Evolutionary conservation across 1,284 basidiomycete genomes (phyloP), one percentile per base, ranked within the genome.

Genomic region (Microstroma glucosiphilum): DNA sequence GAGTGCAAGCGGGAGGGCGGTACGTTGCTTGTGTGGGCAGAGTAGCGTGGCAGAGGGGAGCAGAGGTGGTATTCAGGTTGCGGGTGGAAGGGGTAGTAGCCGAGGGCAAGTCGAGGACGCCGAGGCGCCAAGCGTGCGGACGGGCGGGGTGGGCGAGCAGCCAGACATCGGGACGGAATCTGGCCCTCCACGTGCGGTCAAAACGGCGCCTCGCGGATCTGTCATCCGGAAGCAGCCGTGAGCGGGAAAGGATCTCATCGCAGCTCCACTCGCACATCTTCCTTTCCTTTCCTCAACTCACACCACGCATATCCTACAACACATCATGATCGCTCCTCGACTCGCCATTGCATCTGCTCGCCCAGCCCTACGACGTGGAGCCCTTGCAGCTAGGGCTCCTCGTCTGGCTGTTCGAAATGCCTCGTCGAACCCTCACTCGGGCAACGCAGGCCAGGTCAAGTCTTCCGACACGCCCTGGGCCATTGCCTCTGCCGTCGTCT

Each of bases 391-490:
- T 17, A n/a, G 46, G n/a, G 23, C 46, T 48, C 51, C 51, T 26
- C 21, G n/a, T 7, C 51, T 26, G 51, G 21, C 21, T 26, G n/a
- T 25, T 13, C 13, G 21, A 6, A 23, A 21, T 21, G 19, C 51
- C 51, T 54, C 51, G 21, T 54, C 51, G 51, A 48, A 23, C 46
- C 23, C 46, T 12, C n/a, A 23, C 46, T 21, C 51, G n/a, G 6
- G 21, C 17, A 23, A 19, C 51, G 13, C 15, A 13, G 19, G 21
- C 51, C 21, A 19, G 26, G 17, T 23, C 21, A 54, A 19, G 15
- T 64, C 63, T 49, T 62, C 57, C 40, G 70, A 71, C 49, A 59
- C 66, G 15, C 66, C 68, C 51, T 71, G 70, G 70, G 68, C 68
- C 43, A 65, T 71, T 56, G 63, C 64, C 37, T 71, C 70, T 17